phyloP scores from a whole-genome alignment of 108 stramenopile species.

The Fragilaria crotonensis region DNA sequence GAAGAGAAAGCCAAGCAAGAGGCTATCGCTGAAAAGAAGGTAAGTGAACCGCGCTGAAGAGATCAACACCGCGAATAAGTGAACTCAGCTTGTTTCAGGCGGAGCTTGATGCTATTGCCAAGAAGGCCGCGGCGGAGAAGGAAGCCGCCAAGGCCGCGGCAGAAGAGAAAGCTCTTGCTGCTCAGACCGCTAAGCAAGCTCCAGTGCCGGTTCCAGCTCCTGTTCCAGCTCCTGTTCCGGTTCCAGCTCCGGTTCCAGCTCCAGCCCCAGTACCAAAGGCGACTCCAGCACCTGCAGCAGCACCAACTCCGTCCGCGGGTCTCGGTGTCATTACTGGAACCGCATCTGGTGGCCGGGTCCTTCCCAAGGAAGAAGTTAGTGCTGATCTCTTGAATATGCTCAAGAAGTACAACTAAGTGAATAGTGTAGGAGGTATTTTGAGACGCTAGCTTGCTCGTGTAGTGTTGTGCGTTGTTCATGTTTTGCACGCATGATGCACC shows the following conservation, averaged over 20 bases:
- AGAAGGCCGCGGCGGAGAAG: conserved; percentile 23
- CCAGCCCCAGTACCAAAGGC: conserved; percentile 17
- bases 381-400: conserved; percentile 66
- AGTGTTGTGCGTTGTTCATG: no score
- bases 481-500: no score
- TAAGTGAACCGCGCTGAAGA: no score
- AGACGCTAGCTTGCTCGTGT: no score
- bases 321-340: conserved; percentile 56
- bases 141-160: conserved; percentile 12
- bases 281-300: conserved; percentile 4
- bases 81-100: no score
- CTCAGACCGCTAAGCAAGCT: conserved; percentile 13
- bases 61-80: no score
- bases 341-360: conserved; percentile 61
- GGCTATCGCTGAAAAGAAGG: no score
- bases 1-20: no score
- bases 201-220: conserved; percentile 6
- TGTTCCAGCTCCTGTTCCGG: conserved; percentile 23
- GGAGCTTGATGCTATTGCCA: no score
- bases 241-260: conserved; percentile 19
- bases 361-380: conserved; percentile 72
- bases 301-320: conserved; percentile 19
- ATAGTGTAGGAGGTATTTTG: no score
- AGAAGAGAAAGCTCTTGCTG: conserved; percentile 10
- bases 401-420: conserved; percentile 33